These are phyloP conservation scores for Chaetomidium leptoderma DNA, from an alignment of 495 filamentous ascomycete species.

Conservation along the genomic window DNA sequence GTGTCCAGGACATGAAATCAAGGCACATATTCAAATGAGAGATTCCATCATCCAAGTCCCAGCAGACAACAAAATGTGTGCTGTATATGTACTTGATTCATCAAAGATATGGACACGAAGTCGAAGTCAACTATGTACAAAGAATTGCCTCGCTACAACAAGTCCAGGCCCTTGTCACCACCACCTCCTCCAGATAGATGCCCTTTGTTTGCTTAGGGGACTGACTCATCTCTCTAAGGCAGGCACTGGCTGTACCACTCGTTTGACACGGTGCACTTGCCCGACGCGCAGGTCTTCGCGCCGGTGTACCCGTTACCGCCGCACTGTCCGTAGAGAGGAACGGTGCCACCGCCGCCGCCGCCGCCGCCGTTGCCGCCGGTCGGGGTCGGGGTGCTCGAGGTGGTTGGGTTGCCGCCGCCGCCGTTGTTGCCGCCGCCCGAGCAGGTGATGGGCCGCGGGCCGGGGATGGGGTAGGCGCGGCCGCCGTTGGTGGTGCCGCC, in stretches of 20 bases:
- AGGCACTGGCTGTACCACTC: constrained; percentile 27
- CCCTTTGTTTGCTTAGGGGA: no score
- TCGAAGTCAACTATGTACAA: constrained; percentile 8
- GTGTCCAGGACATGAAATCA: no score
- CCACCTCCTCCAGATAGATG: background rate
- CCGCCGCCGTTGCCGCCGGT: background rate
- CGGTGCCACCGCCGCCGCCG: constrained; percentile 8
- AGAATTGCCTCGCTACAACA: background rate
- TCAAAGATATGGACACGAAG: background rate
- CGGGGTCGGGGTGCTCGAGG: background rate
- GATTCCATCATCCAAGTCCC: no score
- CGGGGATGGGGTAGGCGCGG: constrained; percentile 42
- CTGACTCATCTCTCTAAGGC: no score
- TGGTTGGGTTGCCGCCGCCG: constrained; percentile 8
- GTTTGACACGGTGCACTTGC: constrained; percentile 28
- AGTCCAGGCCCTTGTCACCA: background rate
- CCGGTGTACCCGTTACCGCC: constrained; percentile 28
- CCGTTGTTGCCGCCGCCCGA: constrained; percentile 21
- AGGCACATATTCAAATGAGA: no score
- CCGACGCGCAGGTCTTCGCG: constrained; percentile 23
- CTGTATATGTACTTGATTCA: constrained; percentile 2
- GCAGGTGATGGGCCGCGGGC: constrained; percentile 36
- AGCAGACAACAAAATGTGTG: background rate
- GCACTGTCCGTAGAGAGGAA: constrained; percentile 29
- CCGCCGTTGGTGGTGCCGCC: constrained; percentile 36